Base-by-base conservation (phyloP, 441 rosid genomes). In the Euphorbia celastroides region DNA sequence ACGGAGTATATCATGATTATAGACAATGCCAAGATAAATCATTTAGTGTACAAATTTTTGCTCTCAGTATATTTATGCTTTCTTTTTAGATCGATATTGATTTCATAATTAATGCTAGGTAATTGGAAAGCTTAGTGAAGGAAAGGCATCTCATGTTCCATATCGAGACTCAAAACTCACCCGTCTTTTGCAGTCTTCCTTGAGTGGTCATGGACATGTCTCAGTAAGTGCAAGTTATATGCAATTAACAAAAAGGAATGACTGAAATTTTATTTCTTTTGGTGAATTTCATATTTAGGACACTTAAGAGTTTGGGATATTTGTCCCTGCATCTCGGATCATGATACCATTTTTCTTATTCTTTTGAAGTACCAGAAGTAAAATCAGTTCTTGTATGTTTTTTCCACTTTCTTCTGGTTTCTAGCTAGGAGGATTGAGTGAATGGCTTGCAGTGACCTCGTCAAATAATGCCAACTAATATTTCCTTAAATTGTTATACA, bases 121-220 rank as follows among this genome's bases (percentile, higher is more conserved):
- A 26, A 96, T 96, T 57, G 98, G 99, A 73, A 96, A 96, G 74
- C 74, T 96, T 74, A 93, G 97, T 66, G 99, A 96, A 78, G 99
- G 98, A 44, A 96, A 84, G 85, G 95, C 97, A 71, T 89, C 89
- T 73, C 99, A 96, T 77, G 96, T 96, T 82, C 99, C 99, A 38
- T 96, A 86, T 81, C 86, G 98, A 58, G 99, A 96, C 77, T 96
- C 99, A 61, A 96, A 96, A 82, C 94, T 96, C 64, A 96, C 99
- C 36, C 96, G 99, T 56, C 98, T 96, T 83, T 80, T 93, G 86
- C 99, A 96, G 72, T 90, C 99, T 73, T 96, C 99, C 22, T 68
- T 96, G 71, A 83, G 96, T 63, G 99, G 99, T 57, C 99, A 88
- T 70, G 99, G 99, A 30, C 98, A 96, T 82, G 97, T 96, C 68